These are phyloP conservation scores for Spergularia azorica DNA, from an alignment of 179 eudicot genomes.

Conservation along the genomic window DNA sequence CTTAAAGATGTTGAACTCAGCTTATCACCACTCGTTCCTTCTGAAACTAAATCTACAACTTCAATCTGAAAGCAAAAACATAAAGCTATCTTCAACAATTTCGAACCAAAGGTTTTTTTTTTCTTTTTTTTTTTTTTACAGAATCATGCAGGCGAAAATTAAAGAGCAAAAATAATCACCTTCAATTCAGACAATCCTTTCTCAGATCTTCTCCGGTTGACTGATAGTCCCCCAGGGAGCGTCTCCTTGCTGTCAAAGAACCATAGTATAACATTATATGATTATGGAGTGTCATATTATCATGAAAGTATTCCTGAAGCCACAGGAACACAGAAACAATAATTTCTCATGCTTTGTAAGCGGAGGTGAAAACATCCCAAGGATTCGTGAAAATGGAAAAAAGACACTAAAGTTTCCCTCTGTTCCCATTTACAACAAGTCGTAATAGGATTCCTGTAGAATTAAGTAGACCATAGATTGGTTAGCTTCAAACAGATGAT, in stretches of 20 bases:
- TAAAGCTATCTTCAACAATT: not conserved
- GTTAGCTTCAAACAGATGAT: too few species aligned
- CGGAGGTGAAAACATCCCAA: too few species aligned
- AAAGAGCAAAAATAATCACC: constrained; percentile 34
- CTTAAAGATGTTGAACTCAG: constrained; percentile 72
- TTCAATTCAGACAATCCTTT: constrained; percentile 67
- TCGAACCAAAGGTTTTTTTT: not conserved
- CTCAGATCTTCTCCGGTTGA: constrained; percentile 74
- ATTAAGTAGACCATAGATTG: too few species aligned
- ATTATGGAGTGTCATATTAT: not conserved
- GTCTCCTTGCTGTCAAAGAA: constrained; percentile 75
- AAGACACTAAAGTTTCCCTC: too few species aligned
- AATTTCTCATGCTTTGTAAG: too few species aligned
- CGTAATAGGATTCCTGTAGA: too few species aligned
- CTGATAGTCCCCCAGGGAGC: constrained; percentile 67
- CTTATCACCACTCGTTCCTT: constrained; percentile 60
- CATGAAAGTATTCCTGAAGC: not conserved
- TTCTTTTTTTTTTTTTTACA: not conserved
- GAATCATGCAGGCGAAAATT: not conserved
- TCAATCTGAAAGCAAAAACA: constrained; percentile 55
- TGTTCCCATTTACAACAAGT: too few species aligned
- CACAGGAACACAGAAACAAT: not conserved
- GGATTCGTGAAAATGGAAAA: too few species aligned
- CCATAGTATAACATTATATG: not conserved
- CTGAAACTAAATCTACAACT: constrained; percentile 78